A percentile compares a stretch with the other conserved stretches of the same genome.
These are phyloP conservation scores for Sporothrix sp. DNA, from an alignment of 2,329 filamentous ascomycete species.

Conservation along the genomic window DNA sequence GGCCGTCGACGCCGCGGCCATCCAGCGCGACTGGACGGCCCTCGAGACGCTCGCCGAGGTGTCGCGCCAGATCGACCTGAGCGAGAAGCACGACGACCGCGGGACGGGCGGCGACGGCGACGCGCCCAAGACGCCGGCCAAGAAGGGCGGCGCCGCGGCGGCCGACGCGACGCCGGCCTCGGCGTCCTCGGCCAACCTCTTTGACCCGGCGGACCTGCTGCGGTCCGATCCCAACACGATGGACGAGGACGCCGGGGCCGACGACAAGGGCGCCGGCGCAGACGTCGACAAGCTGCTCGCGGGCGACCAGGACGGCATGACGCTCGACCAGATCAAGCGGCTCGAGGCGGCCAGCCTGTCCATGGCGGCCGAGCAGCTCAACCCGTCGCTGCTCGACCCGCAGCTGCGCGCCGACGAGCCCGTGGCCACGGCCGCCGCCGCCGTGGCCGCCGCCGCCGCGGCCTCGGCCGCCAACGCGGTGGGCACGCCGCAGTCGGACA, in stretches of 20 bases:
- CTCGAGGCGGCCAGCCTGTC: slow-evolving; percentile 42
- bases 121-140: not conserved
- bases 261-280: not conserved
- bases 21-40: slow-evolving; percentile 57
- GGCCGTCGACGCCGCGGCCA: slow-evolving; percentile 30
- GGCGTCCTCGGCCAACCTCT: not conserved
- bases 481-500: slow-evolving; percentile 9
- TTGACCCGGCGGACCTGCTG: slow-evolving; percentile 10
- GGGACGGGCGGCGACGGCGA: slow-evolving; percentile 34
- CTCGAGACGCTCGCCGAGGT: slow-evolving; percentile 83
- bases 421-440: slow-evolving; percentile 4
- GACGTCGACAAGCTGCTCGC: slow-evolving; percentile 2
- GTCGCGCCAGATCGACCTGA: slow-evolving; percentile 65
- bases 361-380: slow-evolving; percentile 47
- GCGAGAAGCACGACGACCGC: slow-evolving; percentile 48
- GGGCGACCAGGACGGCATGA: slow-evolving; percentile 17
- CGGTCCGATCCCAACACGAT: slow-evolving; percentile 8
- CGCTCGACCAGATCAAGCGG: slow-evolving; percentile 38
- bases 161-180: not conserved
- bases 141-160: not conserved
- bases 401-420: slow-evolving; percentile 24
- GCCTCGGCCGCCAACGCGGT: not conserved
- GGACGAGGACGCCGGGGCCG: not conserved
- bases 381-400: slow-evolving; percentile 45
- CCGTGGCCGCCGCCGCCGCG: slow-evolving; percentile 6